Conservation (phyloP, 352 stramenopile genomes). For the Phytophthora pseudosyringae region DNA sequence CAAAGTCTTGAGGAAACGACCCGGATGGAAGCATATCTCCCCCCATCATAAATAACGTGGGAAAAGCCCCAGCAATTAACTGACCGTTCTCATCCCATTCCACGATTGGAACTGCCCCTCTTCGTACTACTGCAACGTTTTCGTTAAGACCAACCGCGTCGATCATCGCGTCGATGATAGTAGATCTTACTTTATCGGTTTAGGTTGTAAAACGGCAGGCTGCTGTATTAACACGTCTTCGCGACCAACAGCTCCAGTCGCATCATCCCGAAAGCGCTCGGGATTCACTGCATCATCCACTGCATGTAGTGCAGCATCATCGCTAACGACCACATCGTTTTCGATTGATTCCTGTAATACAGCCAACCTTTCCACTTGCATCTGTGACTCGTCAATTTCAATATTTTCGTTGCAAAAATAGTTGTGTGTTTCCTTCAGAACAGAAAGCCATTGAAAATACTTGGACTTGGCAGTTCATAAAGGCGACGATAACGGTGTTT, state of each 20-base stretch:
- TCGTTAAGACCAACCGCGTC: not conserved
- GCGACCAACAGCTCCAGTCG: too few species aligned
- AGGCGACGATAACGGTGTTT: not conserved
- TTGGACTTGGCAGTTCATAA: not conserved
- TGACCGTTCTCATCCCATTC: not conserved
- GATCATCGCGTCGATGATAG: not conserved
- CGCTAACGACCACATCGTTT: not conserved
- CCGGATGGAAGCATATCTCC: not conserved
- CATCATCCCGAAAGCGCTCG: not conserved
- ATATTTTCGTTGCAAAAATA: not conserved
- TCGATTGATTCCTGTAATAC: not conserved
- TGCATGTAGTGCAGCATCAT: not conserved
- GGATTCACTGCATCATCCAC: not conserved
- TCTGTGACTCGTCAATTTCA: not conserved
- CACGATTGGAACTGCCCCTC: not conserved
- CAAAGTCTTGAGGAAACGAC: not conserved
- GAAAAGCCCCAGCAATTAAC: not conserved
- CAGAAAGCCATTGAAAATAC: not conserved
- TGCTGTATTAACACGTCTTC: not conserved
- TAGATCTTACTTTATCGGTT: not conserved
- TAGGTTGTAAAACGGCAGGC: not conserved
- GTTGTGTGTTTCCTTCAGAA: not conserved
- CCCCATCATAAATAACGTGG: not conserved
- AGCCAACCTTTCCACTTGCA: not conserved
- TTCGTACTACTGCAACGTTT: not conserved